Evolutionary conservation across 2,329 filamentous ascomycete species (phyloP).

Genomic region (Fusarium palustre): DNA sequence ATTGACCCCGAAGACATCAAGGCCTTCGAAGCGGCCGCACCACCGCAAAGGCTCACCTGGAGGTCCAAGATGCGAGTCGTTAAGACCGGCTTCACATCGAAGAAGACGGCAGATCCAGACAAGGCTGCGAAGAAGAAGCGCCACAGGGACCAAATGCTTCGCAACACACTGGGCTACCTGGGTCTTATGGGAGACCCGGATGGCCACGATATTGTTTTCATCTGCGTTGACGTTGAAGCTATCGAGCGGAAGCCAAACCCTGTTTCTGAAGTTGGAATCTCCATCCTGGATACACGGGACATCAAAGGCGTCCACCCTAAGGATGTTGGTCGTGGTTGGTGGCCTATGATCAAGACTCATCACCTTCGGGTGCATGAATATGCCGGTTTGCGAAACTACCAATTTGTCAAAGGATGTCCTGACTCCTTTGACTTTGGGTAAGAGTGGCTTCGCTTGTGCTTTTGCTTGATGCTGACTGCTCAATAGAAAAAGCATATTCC

Average conservation of each 20-base stretch:
- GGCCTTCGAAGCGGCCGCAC: constrained; percentile 45
- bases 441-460: constrained; percentile 40
- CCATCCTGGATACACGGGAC: constrained; percentile 77
- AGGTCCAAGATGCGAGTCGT: constrained; percentile 39
- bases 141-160: constrained; percentile 65
- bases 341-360: constrained; percentile 70
- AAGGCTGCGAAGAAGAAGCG: constrained; percentile 63
- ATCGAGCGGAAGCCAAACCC: constrained; percentile 74
- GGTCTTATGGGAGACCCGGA: constrained; percentile 61
- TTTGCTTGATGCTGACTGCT: constrained; percentile 10
- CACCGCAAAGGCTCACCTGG: constrained; percentile 33
- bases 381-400: constrained; percentile 71
- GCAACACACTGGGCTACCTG: constrained; percentile 76
- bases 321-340: constrained; percentile 73
- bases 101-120: constrained; percentile 55
- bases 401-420: constrained; percentile 79
- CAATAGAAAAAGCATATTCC: constrained; percentile 57
- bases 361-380: constrained; percentile 84
- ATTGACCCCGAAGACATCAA: constrained; percentile 52
- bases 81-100: constrained; percentile 33
- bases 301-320: constrained; percentile 70
- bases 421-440: constrained; percentile 81
- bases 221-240: constrained; percentile 85
- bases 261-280: constrained; percentile 88
- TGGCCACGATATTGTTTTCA: constrained; percentile 64